A percentile compares a stretch with the other conserved stretches of the same genome.
Evolutionary conservation across 768 basidiomycete species (phyloP).

Genomic region (Tephrocybe sp.): DNA sequence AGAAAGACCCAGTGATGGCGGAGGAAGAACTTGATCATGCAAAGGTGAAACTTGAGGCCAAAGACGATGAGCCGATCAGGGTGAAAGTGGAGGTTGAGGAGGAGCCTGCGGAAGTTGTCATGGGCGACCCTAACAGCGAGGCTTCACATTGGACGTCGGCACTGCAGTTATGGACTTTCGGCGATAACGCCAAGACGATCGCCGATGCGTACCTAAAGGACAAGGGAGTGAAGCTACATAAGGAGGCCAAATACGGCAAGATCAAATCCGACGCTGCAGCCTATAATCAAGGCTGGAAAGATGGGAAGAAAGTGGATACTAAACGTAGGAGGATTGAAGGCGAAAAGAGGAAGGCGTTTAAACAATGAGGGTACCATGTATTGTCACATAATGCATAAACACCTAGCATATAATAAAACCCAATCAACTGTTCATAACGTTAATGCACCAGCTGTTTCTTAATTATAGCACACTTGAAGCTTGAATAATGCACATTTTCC

Average conservation of each 20-base stretch:
- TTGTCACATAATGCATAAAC: too few relatives aligned
- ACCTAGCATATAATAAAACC: background rate
- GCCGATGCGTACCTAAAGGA: slow-evolving; percentile 6
- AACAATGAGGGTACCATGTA: too few relatives aligned
- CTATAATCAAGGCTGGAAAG: slow-evolving; percentile 5
- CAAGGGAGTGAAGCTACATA: background rate
- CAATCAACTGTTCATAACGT: too few relatives aligned
- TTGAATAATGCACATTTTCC: too few relatives aligned
- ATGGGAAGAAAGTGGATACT: slow-evolving; percentile 6
- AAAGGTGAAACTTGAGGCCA: too few relatives aligned
- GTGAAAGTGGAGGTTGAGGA: background rate
- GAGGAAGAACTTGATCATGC: too few relatives aligned
- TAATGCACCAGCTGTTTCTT: too few relatives aligned
- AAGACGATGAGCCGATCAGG: too few relatives aligned
- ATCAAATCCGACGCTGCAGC: background rate
- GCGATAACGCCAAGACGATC: slow-evolving; percentile 7
- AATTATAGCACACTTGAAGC: too few relatives aligned
- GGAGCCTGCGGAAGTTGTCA: background rate
- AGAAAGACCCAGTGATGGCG: too few relatives aligned
- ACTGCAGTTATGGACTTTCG: slow-evolving; percentile 7
- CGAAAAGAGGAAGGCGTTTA: too few relatives aligned
- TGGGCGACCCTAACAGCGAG: background rate
- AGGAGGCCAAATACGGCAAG: background rate
- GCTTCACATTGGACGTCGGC: slow-evolving; percentile 2
- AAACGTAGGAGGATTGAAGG: slow-evolving; percentile 8